These are phyloP conservation scores for Globisporangium spinosum DNA, from an alignment of 352 stramenopile species.

Conservation along the genomic window DNA sequence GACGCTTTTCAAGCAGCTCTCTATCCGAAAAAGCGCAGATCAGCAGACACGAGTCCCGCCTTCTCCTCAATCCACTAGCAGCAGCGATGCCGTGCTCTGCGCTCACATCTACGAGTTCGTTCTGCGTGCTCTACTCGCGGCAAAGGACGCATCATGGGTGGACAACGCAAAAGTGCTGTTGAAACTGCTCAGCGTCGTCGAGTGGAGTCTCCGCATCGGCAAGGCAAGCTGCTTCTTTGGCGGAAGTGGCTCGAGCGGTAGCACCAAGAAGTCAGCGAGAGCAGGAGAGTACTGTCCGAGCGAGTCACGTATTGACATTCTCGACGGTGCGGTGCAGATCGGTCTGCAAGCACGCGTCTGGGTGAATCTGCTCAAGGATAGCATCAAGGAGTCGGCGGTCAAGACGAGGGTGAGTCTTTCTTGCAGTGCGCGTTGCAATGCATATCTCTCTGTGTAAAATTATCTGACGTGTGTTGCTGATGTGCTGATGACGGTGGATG, in stretches of 20 bases:
- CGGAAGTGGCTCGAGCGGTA: neutral
- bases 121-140: slow-evolving; percentile 26
- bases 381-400: slow-evolving; percentile 33
- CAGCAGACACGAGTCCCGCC: neutral
- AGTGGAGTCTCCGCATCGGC: slow-evolving; percentile 39
- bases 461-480: slow-evolving; percentile 6
- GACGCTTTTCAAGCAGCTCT: slow-evolving; percentile 25
- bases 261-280: neutral
- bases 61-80: neutral
- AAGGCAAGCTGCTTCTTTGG: slow-evolving; percentile 26
- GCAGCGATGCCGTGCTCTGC: slow-evolving; percentile 6
- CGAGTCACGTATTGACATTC: slow-evolving; percentile 4
- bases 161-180: slow-evolving; percentile 31
- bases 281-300: neutral
- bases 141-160: slow-evolving; percentile 34
- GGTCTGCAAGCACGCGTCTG: slow-evolving; percentile 29
- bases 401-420: slow-evolving; percentile 37
- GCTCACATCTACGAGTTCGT: slow-evolving; percentile 7
- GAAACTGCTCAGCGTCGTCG: slow-evolving; percentile 45
- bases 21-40: neutral
- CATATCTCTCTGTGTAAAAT: neutral
- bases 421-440: neutral
- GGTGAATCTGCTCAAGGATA: slow-evolving; percentile 37
- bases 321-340: slow-evolving; percentile 19
- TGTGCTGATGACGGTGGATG: neutral